Evolutionary conservation across 1,284 basidiomycete species (phyloP), one percentile per base, ranked within the genome.

Genomic region (Fomes fomentarius): DNA sequence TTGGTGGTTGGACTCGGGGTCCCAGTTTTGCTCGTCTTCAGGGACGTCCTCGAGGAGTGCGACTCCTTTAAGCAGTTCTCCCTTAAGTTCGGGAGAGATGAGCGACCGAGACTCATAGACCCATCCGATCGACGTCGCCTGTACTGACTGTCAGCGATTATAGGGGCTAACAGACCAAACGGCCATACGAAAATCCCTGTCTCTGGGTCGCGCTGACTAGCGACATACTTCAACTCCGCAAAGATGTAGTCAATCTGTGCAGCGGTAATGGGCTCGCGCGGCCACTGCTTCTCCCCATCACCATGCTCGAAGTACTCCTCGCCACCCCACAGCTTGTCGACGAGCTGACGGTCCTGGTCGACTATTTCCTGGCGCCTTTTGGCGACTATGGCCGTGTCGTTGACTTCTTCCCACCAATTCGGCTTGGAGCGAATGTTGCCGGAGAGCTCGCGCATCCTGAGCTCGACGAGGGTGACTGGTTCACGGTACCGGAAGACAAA

Each of bases 181-280:
- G 19, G 15, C 33, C 48, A 25, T 7, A 57, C 70, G 57, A 69
- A 74, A 77, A 50, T 42, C 4, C 48, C 48, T 2, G 48, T 50
- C 8, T 41, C 28, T 7, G 17, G 22, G 33, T 50, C 48, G 2
- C 39, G 30, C 30, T 41, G 26, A 2, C 11, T 6, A 14, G 48
- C 48, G 7, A 19, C 39, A 31, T 50, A 42, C 40, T 26, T 41
- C 15, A 50, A 22, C 19, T 50, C 39, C 11, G 30, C 48, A 25
- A 50, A 42, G 30, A 50, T 42, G 48, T 50, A 42, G 24, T 50
- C 39, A 31, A 50, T 5, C 33, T 50, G 48, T 9, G 39, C 48
- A 17, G 41, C 30, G 10, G 48, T 42, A 17, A 50, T 33, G 4
- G 14, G 21, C 14, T 50, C 48, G 21, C 48, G 38, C 4, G 48